These are phyloP conservation scores for Sarocladium kiliense DNA, from an alignment of 2,329 filamentous ascomycete genomes.

Conservation along the genomic window DNA sequence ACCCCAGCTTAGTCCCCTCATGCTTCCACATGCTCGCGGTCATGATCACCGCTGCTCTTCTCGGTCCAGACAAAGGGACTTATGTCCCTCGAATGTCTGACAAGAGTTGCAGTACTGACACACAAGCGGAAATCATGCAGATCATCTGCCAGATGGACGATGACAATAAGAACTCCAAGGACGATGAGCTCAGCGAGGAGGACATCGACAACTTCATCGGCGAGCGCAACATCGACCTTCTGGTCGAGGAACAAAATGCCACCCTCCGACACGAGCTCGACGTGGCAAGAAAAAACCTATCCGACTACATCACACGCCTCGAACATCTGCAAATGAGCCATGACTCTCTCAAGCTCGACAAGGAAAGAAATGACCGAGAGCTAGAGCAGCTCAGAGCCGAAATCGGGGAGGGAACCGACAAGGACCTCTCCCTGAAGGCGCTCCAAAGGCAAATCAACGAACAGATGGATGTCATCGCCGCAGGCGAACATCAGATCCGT, in stretches of 20 bases:
- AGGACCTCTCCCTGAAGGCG: constrained; percentile 45
- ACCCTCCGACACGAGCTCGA: constrained; percentile 47
- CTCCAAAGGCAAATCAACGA: constrained; percentile 56
- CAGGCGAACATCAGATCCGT: constrained; percentile 52
- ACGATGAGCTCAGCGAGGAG: constrained; percentile 34
- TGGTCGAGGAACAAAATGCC: constrained; percentile 51
- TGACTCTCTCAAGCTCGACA: constrained; percentile 60
- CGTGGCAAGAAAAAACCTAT: constrained; percentile 49
- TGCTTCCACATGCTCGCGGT: constrained; percentile 53
- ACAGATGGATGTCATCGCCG: constrained; percentile 65
- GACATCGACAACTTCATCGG: constrained; percentile 35
- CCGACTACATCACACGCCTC: constrained; percentile 53
- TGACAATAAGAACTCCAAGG: constrained; percentile 28
- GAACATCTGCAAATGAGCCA: constrained; percentile 57
- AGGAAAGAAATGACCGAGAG: constrained; percentile 51
- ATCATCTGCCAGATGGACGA: constrained; percentile 38
- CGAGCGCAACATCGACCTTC: constrained; percentile 48
- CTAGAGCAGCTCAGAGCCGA: constrained; percentile 45
- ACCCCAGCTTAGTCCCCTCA: neutral
- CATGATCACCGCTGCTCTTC: constrained; percentile 55
- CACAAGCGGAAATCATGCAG: constrained; percentile 40
- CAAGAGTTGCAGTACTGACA: constrained; percentile 33
- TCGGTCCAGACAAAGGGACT: constrained; percentile 49
- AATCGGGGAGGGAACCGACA: constrained; percentile 47
- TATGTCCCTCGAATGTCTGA: constrained; percentile 43